Evolutionary conservation across 163 green algal genomes (phyloP), one percentile per base, ranked within the genome.

Genomic region (Volvox carteri): DNA sequence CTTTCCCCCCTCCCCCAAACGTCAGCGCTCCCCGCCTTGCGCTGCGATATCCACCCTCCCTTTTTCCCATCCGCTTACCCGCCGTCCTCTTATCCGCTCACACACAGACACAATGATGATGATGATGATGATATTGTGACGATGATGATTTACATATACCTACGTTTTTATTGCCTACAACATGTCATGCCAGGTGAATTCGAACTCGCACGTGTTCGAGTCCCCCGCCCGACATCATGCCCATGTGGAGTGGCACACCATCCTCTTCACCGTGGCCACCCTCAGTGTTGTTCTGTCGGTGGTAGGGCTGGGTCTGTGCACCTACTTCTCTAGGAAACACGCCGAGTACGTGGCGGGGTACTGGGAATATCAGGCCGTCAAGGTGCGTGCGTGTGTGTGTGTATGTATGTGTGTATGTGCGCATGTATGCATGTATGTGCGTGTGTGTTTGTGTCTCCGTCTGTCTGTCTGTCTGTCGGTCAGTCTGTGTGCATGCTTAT

Each of bases 361-460:
- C 35, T 88, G 68, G 68, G 68, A 81, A 25, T 88, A 88, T 52
- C 83, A 88, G 67, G 68, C 67, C 0, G 83, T 88, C 48, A 81
- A 88, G 83, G 83, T 88, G 60, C 23, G 78, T 37, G 25, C 48
- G 74, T 11, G 21, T 21, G 39, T 4, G 42, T 12, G 39, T 2
- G 42, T 39, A 0, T 1, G 42, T n/a, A 33, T 35, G 42, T 39
- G 48, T 44, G 30, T 30, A 37, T 0, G 4, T 12, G 35, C 1
- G 19, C 4, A 35, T 16, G 9, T 5, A 58, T 16, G 50, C n/a
- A 58, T 58, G 12, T 58, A 16, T 12, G 50, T 12, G 50, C 16
- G 12, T 58, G 50, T 16, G 50, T 12, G 50, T 58, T 58, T 58
- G 50, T 58, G 50, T 58, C 12, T 58, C 12, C 12, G 12, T 16